Conservation (phyloP, 192 early-diverging fungal genomes). For the Entomortierella lignicola region DNA sequence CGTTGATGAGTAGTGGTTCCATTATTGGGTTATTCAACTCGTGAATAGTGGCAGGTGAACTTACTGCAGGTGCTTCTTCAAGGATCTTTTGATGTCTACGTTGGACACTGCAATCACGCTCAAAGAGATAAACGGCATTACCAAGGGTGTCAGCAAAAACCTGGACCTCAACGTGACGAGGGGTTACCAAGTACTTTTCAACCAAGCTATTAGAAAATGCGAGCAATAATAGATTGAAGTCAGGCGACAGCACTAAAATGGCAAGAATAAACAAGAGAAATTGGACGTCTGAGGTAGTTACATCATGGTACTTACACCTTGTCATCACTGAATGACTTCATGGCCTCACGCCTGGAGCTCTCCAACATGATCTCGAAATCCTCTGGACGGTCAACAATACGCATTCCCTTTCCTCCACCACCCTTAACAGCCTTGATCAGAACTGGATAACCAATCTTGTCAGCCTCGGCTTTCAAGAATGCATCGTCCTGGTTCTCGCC, state of each 20-base stretch:
- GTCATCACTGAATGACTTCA: slow-evolving; percentile 92
- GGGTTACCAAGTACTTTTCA: slow-evolving; percentile 90
- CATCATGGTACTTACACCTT: slow-evolving; percentile 61
- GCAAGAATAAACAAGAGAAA: neutral
- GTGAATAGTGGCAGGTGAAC: neutral
- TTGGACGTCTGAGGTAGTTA: neutral
- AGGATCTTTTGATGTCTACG: slow-evolving; percentile 96
- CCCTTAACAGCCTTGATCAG: slow-evolving; percentile 98
- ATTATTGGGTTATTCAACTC: too few relatives aligned
- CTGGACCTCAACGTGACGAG: slow-evolving; percentile 96
- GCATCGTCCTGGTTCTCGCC: slow-evolving; percentile 84
- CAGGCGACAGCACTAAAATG: neutral
- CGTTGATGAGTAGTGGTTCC: too few relatives aligned
- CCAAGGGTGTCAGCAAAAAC: slow-evolving; percentile 92
- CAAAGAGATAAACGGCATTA: slow-evolving; percentile 93
- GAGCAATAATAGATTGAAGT: neutral
- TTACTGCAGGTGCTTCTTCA: slow-evolving; percentile 92
- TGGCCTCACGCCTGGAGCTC: slow-evolving; percentile 85
- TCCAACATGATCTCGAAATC: slow-evolving; percentile 92
- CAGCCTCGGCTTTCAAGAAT: slow-evolving; percentile 79
- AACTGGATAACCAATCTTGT: slow-evolving; percentile 92
- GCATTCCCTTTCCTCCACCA: slow-evolving; percentile 98
- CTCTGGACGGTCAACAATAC: slow-evolving; percentile 79
- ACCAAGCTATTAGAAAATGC: slow-evolving; percentile 62
- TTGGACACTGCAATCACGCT: slow-evolving; percentile 96